Conservation (phyloP, 2,329 filamentous ascomycete species). For the Fusarium longipes region DNA sequence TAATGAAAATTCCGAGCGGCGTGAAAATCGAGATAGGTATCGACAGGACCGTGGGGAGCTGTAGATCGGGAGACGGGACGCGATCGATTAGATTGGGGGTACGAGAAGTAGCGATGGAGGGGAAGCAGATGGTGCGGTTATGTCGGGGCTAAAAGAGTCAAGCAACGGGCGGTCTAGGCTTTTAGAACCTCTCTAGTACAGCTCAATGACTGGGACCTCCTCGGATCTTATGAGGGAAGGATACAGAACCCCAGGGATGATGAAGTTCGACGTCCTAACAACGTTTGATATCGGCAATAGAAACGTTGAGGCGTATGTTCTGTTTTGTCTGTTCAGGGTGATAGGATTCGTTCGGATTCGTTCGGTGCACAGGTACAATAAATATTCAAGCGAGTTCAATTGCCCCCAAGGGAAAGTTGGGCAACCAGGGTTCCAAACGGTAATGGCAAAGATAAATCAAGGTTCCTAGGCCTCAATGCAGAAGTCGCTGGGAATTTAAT, state of each 20-base stretch:
- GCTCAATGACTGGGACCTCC: constrained; percentile 27
- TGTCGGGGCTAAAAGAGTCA: constrained; percentile 43
- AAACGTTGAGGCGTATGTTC: neutral
- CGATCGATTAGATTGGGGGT: constrained; percentile 45
- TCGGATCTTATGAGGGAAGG: constrained; percentile 31
- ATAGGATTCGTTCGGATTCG: constrained; percentile 1
- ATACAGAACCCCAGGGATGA: constrained; percentile 16
- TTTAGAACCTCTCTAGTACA: constrained; percentile 23
- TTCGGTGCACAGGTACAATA: neutral
- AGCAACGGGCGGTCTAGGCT: constrained; percentile 44
- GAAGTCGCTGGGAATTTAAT: constrained; percentile 8
- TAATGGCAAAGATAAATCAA: neutral
- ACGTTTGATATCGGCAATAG: constrained; percentile 9
- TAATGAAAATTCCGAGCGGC: constrained; percentile 18
- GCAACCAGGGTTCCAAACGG: constrained; percentile 2
- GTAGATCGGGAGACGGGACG: constrained; percentile 40
- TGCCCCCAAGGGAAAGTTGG: neutral
- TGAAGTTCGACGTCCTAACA: constrained; percentile 13
- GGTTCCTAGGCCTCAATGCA: neutral
- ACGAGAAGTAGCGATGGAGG: constrained; percentile 41
- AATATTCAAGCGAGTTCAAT: constrained; percentile 18
- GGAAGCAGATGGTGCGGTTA: constrained; percentile 46
- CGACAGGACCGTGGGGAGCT: constrained; percentile 26
- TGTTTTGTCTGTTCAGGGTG: constrained; percentile 9
- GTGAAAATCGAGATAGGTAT: constrained; percentile 37